phyloP scores from a whole-genome alignment of 148 eudicot species.

The Nepenthes mirabilis region DNA sequence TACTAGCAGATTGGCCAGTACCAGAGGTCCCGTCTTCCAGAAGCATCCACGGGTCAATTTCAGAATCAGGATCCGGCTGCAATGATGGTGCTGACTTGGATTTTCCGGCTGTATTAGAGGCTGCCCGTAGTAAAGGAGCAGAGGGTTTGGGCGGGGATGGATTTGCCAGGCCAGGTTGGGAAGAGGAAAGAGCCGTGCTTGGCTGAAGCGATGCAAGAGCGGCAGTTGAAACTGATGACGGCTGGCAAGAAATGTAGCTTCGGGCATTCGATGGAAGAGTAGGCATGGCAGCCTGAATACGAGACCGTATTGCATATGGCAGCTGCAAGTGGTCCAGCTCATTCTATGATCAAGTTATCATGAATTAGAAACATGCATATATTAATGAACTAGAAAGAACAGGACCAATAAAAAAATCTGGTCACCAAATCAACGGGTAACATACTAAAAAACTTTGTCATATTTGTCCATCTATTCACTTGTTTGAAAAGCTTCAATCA shows the following conservation, averaged over 20 bases:
- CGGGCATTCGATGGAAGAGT: slow-evolving; percentile 34
- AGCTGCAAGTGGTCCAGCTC: slow-evolving; percentile 78
- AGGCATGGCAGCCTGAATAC: slow-evolving; percentile 91
- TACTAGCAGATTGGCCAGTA: slow-evolving; percentile 45
- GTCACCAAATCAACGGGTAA: no score
- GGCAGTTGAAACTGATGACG: slow-evolving; percentile 41
- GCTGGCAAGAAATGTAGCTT: slow-evolving; percentile 50
- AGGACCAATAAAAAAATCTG: no score
- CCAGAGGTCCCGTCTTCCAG: slow-evolving; percentile 77
- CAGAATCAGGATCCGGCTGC: slow-evolving; percentile 45
- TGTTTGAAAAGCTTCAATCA: no score
- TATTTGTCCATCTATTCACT: no score
- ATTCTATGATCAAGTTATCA: slow-evolving; percentile 30
- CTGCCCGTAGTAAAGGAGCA: slow-evolving; percentile 23
- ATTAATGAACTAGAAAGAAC: not conserved
- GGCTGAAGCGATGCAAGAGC: slow-evolving; percentile 54
- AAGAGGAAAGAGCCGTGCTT: slow-evolving; percentile 23
- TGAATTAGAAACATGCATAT: not conserved
- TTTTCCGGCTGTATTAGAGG: slow-evolving; percentile 30
- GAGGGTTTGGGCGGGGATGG: slow-evolving; percentile 23
- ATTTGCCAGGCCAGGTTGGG: slow-evolving; percentile 24
- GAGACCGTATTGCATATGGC: slow-evolving; percentile 65
- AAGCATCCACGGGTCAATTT: slow-evolving; percentile 84
- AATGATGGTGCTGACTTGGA: slow-evolving; percentile 25
- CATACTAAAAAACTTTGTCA: no score